Conservation (phyloP, 2,329 filamentous ascomycete species). For the Colletotrichum liriopes region DNA sequence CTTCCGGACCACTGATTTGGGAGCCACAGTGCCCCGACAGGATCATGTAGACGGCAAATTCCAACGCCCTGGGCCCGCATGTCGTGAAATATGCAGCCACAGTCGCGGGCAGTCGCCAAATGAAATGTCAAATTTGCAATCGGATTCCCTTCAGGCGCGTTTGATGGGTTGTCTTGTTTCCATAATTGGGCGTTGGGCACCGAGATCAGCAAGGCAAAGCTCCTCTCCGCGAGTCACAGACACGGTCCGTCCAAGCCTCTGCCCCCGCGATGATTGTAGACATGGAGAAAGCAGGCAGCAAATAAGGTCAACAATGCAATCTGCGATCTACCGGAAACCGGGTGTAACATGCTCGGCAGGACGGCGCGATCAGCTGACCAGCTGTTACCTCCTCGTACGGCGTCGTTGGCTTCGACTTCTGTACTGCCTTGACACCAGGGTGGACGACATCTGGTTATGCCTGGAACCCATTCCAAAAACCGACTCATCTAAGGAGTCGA, state of each 20-base stretch:
- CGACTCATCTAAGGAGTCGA: not conserved
- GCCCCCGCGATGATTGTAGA: not conserved
- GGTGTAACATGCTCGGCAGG: conserved; percentile 21
- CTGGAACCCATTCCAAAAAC: not conserved
- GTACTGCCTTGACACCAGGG: not conserved
- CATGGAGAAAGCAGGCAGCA: not conserved
- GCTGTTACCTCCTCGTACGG: not conserved
- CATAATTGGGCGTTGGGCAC: conserved; percentile 32
- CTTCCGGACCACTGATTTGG: conserved; percentile 23
- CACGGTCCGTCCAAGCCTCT: conserved; percentile 16
- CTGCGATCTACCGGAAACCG: not conserved
- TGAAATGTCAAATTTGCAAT: not conserved
- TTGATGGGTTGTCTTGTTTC: conserved; percentile 9
- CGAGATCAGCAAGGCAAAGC: conserved; percentile 30
- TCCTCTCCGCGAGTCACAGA: conserved; percentile 22
- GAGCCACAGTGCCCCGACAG: conserved; percentile 15
- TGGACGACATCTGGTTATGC: conserved; percentile 5
- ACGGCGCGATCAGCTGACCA: conserved; percentile 24
- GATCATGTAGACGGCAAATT: not conserved
- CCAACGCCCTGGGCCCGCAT: conserved; percentile 21
- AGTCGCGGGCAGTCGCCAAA: not conserved
- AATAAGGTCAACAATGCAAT: not conserved
- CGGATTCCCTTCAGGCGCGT: not conserved
- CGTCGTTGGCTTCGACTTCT: conserved; percentile 12
- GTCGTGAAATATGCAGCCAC: not conserved